These are phyloP conservation scores for Salvia rosmarinus DNA, from an alignment of 257 asterid genomes.

Conservation along the genomic window DNA sequence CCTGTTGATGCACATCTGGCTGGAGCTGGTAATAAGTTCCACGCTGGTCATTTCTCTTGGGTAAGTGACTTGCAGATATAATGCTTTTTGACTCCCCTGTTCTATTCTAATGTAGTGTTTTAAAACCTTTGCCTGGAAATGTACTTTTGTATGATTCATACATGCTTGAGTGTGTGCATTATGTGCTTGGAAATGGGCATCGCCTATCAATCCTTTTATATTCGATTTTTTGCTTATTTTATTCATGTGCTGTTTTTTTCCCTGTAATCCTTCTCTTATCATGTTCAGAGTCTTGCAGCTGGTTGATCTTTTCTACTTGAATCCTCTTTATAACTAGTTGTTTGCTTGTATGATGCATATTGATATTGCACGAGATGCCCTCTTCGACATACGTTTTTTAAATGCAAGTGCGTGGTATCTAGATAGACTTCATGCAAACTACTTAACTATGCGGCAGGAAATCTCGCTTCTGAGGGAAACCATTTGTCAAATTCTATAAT, in stretches of 20 bases:
- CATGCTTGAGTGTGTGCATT: too few relatives aligned
- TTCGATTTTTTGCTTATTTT: conserved; percentile 1
- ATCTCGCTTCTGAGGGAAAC: background rate
- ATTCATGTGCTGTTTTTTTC: background rate
- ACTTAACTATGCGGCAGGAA: background rate
- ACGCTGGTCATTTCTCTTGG: conserved; percentile 99
- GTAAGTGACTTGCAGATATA: conserved; percentile 46
- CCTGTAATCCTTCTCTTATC: background rate
- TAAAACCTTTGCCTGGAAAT: conserved; percentile 4
- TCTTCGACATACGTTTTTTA: background rate
- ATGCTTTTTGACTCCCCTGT: conserved; percentile 1
- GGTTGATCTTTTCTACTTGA: conserved; percentile 19
- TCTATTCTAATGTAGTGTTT: background rate
- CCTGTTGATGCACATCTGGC: conserved; percentile 96
- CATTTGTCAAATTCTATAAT: background rate
- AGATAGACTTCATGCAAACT: background rate
- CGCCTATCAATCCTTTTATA: background rate
- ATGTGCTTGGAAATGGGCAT: background rate
- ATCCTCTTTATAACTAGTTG: background rate
- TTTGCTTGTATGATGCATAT: conserved; percentile 11
- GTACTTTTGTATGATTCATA: background rate
- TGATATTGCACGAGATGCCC: background rate
- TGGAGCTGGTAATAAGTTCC: conserved; percentile 75
- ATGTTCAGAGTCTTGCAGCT: background rate
- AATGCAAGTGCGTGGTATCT: background rate